Percentiles rank a stretch among this genome's conserved stretches.
Evolutionary conservation across 768 basidiomycete genomes (phyloP).

Genomic region (Trametes meyenii): DNA sequence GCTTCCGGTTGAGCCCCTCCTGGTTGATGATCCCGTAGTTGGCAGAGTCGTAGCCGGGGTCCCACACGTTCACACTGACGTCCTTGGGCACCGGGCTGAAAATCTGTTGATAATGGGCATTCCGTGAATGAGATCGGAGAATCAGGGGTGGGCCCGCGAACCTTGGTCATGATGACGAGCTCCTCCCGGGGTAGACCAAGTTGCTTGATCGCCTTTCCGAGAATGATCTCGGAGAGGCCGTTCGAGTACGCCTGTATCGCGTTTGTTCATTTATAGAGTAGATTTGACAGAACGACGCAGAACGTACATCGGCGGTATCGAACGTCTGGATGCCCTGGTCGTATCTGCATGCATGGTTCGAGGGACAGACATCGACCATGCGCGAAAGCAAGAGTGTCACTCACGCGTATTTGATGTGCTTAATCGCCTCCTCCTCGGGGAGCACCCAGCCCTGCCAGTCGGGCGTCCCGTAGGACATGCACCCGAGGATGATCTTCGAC

Average conservation of each 20-base stretch:
- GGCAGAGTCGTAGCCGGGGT: constrained; percentile 20
- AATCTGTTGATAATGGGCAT: too few species aligned
- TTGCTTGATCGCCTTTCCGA: constrained; percentile 51
- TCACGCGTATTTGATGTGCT: constrained; percentile 44
- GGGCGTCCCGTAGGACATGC: constrained; percentile 32
- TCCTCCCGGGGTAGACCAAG: constrained; percentile 48
- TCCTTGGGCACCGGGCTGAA: too few species aligned
- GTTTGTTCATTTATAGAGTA: neutral
- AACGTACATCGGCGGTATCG: too few species aligned
- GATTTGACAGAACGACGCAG: too few species aligned
- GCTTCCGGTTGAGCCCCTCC: constrained; percentile 40
- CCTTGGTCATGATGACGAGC: constrained; percentile 56
- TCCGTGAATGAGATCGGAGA: too few species aligned
- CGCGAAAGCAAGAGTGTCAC: constrained; percentile 3
- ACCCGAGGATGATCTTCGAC: constrained; percentile 42
- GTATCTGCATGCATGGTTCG: too few species aligned
- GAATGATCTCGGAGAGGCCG: constrained; percentile 45
- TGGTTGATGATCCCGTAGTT: constrained; percentile 27
- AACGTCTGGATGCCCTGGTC: too few species aligned
- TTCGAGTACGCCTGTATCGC: constrained; percentile 39
- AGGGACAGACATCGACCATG: too few species aligned
- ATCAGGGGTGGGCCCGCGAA: too few species aligned
- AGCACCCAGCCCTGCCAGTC: constrained; percentile 43
- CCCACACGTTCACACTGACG: constrained; percentile 11
- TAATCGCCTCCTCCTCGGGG: constrained; percentile 36